Evolutionary conservation across 176 grass and related monocot species (phyloP), one percentile per base, ranked within the genome.

Genomic region (Thalia dealbata): DNA sequence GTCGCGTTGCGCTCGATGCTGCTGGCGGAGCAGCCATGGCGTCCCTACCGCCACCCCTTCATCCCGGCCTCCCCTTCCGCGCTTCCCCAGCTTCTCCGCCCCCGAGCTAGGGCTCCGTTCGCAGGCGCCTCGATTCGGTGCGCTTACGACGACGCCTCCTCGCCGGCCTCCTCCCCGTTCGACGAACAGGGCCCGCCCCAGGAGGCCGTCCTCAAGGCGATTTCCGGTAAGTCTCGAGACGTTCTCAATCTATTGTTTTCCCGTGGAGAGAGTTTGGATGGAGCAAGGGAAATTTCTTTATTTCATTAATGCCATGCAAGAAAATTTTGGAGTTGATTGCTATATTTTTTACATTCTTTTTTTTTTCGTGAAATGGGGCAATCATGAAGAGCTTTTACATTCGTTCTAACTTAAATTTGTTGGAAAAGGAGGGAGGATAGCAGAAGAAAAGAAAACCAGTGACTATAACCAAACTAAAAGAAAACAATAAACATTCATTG

Each of bases 191-290:
- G 72, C 18, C 88, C 84, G 41, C 88, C 88, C 16, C 88, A 91
- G 73, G 84, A 91, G 64, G 88, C 88, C 38, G 79, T 91, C 27
- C 88, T 91, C 23, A 80, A 87, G 81, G 88, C 88, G 52, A 91
- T 91, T 50, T 91, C 88, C 56, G 86, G 88, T 91, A 62, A 85
- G 45, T 71, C 0, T 6, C 65, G 23, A 62, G 42, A 14, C 6
- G 27, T 13, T 7, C 2, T 26, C 0, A 7, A 0, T 14, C 19
- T 12, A 23, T 61, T 28, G 12, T 63, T 28, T 28, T n/a, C n/a
- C n/a, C n/a, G n/a, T n/a, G 19, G 18, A 56, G 15, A 56, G 21
- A n/a, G 21, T 56, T 9, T 56, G 21, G 54, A 56, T 23, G 19
- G 54, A 9, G 21, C 21, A 56, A 1, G 21, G 54, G 21, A 56